Percentiles rank a stretch among this genome's conserved stretches.
Evolutionary conservation across 345 rosid species (phyloP).

Genomic region (Aethionema arabicum): DNA sequence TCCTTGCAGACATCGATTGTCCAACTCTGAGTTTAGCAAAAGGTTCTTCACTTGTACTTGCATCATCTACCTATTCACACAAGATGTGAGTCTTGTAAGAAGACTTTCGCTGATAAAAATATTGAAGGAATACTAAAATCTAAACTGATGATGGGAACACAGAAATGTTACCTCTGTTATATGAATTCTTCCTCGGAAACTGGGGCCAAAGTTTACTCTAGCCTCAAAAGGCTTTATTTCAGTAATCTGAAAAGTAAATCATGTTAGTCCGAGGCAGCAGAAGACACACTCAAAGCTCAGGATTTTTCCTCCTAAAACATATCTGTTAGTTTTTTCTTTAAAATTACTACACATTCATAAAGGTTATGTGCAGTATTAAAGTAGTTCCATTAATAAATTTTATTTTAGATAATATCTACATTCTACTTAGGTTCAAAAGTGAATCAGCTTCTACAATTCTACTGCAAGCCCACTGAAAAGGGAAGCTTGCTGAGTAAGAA

Average conservation of each 20-base stretch:
- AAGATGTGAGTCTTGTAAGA: conserved; percentile 28
- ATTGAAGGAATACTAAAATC: conserved; percentile 9
- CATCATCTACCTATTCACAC: conserved; percentile 58
- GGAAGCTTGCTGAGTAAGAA: conserved; percentile 1
- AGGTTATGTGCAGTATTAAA: conserved; percentile 1
- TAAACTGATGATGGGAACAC: conserved; percentile 24
- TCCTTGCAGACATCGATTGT: conserved; percentile 71
- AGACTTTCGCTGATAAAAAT: conserved; percentile 9
- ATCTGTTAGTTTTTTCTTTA: neutral
- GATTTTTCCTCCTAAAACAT: neutral
- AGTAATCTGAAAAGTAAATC: conserved; percentile 61
- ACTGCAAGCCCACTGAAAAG: conserved; percentile 9
- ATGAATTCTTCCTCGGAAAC: conserved; percentile 76
- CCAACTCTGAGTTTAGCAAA: conserved; percentile 72
- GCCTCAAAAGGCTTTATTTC: conserved; percentile 82
- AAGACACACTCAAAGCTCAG: conserved; percentile 12
- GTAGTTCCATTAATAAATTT: conserved; percentile 5
- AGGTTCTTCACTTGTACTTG: conserved; percentile 51
- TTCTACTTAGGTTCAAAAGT: conserved; percentile 13
- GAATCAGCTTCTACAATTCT: conserved; percentile 17
- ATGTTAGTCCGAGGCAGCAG: conserved; percentile 19
- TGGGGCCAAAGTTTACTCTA: conserved; percentile 79
- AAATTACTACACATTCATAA: neutral
- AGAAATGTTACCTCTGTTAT: conserved; percentile 75
- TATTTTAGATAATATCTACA: conserved; percentile 12